Evolutionary conservation across 805 yeast species (phyloP).

Genomic region (Candida xyloterini): DNA sequence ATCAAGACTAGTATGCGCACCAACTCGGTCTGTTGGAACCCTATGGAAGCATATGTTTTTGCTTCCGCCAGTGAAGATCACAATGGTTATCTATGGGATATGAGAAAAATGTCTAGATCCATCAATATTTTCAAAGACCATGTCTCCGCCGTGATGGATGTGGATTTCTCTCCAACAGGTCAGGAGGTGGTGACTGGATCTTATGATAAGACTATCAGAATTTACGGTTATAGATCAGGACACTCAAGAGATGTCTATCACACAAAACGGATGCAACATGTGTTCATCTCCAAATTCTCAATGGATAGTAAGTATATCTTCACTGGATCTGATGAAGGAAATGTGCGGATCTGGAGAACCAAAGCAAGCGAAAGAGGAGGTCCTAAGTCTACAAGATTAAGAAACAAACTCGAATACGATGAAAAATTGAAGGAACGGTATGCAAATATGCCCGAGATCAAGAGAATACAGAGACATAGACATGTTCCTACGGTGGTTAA

Average conservation of each 20-base stretch:
- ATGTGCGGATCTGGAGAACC: slow-evolving; percentile 90
- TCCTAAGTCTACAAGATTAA: slow-evolving; percentile 75
- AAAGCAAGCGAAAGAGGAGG: slow-evolving; percentile 80
- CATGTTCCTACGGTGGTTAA: slow-evolving; percentile 86
- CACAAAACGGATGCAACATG: slow-evolving; percentile 96
- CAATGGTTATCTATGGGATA: slow-evolving; percentile 91
- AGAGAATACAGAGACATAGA: slow-evolving; percentile 85
- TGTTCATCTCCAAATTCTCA: slow-evolving; percentile 77
- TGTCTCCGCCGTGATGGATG: slow-evolving; percentile 91
- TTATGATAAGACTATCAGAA: slow-evolving; percentile 88
- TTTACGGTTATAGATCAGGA: slow-evolving; percentile 67
- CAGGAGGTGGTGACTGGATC: slow-evolving; percentile 94
- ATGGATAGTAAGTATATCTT: slow-evolving; percentile 87
- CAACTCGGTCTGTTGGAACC: slow-evolving; percentile 91
- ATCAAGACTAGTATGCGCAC: slow-evolving; percentile 78
- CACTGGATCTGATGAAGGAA: slow-evolving; percentile 95
- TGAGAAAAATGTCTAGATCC: slow-evolving; percentile 85
- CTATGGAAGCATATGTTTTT: slow-evolving; percentile 94
- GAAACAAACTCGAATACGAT: slow-evolving; percentile 84
- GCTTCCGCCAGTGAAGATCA: slow-evolving; percentile 94
- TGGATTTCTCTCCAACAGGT: slow-evolving; percentile 96
- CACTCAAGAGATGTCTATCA: slow-evolving; percentile 95
- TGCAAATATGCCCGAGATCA: slow-evolving; percentile 95
- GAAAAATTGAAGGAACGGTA: slow-evolving; percentile 87
- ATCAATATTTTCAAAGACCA: slow-evolving; percentile 90